These are phyloP conservation scores for Benincasa hispida DNA, from an alignment of 306 rosid genomes.

Conservation along the genomic window DNA sequence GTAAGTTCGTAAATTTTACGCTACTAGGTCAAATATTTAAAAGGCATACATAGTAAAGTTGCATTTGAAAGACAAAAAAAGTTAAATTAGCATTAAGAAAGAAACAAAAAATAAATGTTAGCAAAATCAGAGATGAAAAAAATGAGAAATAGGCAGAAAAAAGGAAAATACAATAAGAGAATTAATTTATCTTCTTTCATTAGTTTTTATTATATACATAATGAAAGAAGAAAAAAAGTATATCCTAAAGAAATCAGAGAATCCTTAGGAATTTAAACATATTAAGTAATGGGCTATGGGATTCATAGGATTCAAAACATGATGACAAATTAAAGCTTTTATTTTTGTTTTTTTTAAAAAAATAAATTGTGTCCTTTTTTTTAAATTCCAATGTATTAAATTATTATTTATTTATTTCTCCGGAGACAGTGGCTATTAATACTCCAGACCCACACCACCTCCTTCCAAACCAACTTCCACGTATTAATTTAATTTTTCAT, in stretches of 20 bases:
- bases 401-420: neutral
- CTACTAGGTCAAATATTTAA: too few relatives aligned
- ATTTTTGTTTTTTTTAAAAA: neutral
- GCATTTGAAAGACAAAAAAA: too few relatives aligned
- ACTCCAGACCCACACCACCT: constrained; percentile 4
- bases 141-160: neutral
- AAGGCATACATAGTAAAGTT: too few relatives aligned
- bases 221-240: neutral
- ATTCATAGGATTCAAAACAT: neutral
- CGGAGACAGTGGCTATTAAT: constrained; percentile 16
- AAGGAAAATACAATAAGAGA: neutral
- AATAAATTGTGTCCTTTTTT: too few relatives aligned
- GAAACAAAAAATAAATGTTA: neutral
- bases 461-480: neutral
- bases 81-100: too few relatives aligned
- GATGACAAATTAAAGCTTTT: neutral
- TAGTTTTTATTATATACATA: neutral
- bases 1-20: too few relatives aligned
- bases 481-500: neutral
- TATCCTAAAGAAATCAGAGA: neutral
- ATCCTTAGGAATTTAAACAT: neutral
- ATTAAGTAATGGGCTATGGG: neutral
- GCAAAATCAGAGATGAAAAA: neutral
- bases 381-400: neutral
- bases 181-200: neutral